Conservation (phyloP, 345 rosid species). For the Salix caprea region DNA sequence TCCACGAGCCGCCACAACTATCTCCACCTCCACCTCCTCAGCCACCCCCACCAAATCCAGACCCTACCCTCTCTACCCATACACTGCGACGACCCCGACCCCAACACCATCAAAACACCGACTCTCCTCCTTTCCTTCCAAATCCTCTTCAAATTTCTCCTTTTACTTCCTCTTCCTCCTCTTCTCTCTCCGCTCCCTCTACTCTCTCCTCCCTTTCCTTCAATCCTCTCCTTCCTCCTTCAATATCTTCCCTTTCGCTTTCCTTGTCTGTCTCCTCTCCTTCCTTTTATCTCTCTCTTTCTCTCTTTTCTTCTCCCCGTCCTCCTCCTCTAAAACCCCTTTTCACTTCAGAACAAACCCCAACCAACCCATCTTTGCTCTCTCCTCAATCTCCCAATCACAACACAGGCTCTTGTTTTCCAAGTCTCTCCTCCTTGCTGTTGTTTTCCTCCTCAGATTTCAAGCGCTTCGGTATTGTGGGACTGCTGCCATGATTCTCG, state of each 20-base stretch:
- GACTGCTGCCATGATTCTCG: constrained; percentile 91
- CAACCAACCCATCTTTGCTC: constrained; percentile 32
- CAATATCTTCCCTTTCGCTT: constrained; percentile 48
- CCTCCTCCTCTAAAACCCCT: constrained; percentile 20
- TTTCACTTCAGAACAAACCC: constrained; percentile 18
- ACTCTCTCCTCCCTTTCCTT: constrained; percentile 57
- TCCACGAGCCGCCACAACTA: constrained; percentile 22
- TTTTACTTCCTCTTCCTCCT: constrained; percentile 37
- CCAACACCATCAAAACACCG: constrained; percentile 69
- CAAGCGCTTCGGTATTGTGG: constrained; percentile 89
- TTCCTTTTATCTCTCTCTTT: constrained; percentile 33
- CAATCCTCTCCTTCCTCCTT: constrained; percentile 51
- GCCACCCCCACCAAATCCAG: constrained; percentile 15
- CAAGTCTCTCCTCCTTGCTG: constrained; percentile 53
- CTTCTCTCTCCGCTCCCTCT: constrained; percentile 50
- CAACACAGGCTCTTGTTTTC: constrained; percentile 48
- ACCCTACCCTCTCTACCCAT: constrained; percentile 41
- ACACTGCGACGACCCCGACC: constrained; percentile 48
- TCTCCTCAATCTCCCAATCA: constrained; percentile 44
- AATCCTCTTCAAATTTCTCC: constrained; percentile 17
- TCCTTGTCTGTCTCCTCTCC: constrained; percentile 38
- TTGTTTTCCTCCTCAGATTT: constrained; percentile 72
- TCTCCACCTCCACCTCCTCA: constrained; percentile 10
- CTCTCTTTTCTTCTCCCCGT: constrained; percentile 23
- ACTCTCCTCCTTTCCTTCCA: constrained; percentile 27